Evolutionary conservation across 169 alveolate species (phyloP).

Genomic region (Cryptosporidium sp.): DNA sequence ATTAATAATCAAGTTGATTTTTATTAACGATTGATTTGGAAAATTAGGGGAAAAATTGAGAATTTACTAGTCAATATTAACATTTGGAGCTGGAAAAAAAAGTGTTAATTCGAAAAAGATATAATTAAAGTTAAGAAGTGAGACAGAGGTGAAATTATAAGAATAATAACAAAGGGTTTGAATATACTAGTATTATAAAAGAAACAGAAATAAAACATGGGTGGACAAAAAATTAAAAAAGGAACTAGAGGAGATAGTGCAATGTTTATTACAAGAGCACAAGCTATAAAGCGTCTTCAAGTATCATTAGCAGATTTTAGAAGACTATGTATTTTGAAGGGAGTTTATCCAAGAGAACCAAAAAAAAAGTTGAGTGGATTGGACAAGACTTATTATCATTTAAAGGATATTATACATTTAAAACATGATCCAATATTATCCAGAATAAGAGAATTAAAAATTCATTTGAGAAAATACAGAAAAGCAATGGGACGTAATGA

Average conservation of each 20-base stretch:
- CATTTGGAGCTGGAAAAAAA: background rate
- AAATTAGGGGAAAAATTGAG: background rate
- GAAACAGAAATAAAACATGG: conserved; percentile 26
- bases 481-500: conserved; percentile 91
- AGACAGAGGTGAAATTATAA: background rate
- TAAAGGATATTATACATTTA: conserved; percentile 92
- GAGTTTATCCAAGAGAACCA: conserved; percentile 99
- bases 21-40: too few species aligned
- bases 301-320: conserved; percentile 94
- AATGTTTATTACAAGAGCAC: conserved; percentile 91
- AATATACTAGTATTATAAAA: background rate
- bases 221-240: conserved; percentile 83
- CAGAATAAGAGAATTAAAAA: conserved; percentile 89
- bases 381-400: conserved; percentile 92
- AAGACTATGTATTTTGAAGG: conserved; percentile 97
- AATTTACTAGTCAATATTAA: background rate
- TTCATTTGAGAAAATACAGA: conserved; percentile 90
- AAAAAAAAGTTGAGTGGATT: conserved; percentile 90
- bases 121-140: background rate
- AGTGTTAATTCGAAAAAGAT: background rate
- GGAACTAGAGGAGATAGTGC: conserved; percentile 91
- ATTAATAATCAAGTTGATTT: too few species aligned
- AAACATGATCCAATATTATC: conserved; percentile 88
- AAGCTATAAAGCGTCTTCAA: conserved; percentile 91
- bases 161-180: background rate